Evolutionary conservation across 805 yeast species (phyloP), one percentile per base, ranked within the genome.

Genomic region (Candida taoyuanica): DNA sequence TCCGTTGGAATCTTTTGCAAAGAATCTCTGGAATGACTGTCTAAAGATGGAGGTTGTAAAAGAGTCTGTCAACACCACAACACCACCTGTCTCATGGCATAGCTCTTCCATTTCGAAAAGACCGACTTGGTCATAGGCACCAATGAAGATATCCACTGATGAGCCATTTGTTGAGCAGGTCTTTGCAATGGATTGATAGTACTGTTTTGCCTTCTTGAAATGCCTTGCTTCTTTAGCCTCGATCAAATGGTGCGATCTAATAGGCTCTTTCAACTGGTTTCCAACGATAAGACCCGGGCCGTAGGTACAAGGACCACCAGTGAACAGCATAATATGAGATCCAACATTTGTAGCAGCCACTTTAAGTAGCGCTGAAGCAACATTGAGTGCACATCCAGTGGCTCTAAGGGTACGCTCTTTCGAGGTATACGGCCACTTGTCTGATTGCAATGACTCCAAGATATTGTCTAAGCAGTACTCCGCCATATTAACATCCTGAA

Each of bases 31-130:
- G 63, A 85, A 84, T 13, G 95, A 83, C 65, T 89, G 95, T 61
- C 88, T 87, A 73, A 89, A 89, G 50, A 89, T 88, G 7, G 96
- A 81, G 12, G 97, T 89, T 29, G 94, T 87, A 68, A 91, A 91
- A 9, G 96, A 88, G 67, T 89, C 98, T 4, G 95, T 75, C 53
- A 89, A 76, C 29, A 91, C 77, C 43, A 91, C 65, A 17, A 83
- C 81, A 64, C 98, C 98, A 47, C 97, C 97, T 7, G 96, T 88
- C 50, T 76, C 71, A 62, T 85, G 83, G 42, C 94, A 76, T 47
- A 91, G 67, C 42, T 81, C 71, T 64, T 87, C 84, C 97, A 89
- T 89, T 67, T 89, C 98, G 53, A 79, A 80, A 70, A 89, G 76
- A 59, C 98, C 98, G 42, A 88, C 82, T 71, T 89, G 98, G 56